Base-by-base conservation (phyloP, 768 basidiomycete genomes). In the Trichaptum fuscoviolaceum region DNA sequence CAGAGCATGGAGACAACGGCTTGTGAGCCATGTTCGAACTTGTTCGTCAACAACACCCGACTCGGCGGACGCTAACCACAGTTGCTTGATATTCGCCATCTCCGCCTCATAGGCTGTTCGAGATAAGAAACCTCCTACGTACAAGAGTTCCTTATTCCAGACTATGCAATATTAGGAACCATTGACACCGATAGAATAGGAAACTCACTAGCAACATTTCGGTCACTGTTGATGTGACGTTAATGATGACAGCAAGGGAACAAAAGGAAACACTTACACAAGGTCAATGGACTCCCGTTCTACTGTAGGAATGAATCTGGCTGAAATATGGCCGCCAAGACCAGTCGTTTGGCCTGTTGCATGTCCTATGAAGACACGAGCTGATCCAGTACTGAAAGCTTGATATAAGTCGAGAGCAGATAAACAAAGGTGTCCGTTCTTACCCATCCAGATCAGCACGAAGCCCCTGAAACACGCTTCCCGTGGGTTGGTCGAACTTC, bases 311-410 rank as follows among this genome's bases (percentile, higher is more conserved):
- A 99, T 96, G 73, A 97, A 97, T 2, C 95, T 82, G 9, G 92
- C 89, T 0, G 93, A 82, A 71, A 90, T 81, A 66, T 89, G 85
- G 0, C 87, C 87, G 1, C 84, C 85, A 15, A 84, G 80, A 35
- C 96, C 96, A 0, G 95, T 96, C 10, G 95, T 96, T 77, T 99
- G 96, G 5, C 84, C 89, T 3, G 95, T 97, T 18, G 93, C 87
- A 75, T 96, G 94, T 17, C 94, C 93, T 67, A 97, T 95, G 76
- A 95, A 97, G n/a, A 96, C 82, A 26, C 87, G 86, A 1, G 92
- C 84, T 42, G 85, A 78, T 52, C 91, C 92, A 24, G 80, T 77
- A 30, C 91, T 91, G 64, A 66, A 66, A 65, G 26, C 10, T 65
- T 35, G 30, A 66, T 25, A 34, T 57, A 7, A 35, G 20, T 24